Evolutionary conservation across 139 green algal genomes (phyloP).

Genomic region (Picochlorum sp.): DNA sequence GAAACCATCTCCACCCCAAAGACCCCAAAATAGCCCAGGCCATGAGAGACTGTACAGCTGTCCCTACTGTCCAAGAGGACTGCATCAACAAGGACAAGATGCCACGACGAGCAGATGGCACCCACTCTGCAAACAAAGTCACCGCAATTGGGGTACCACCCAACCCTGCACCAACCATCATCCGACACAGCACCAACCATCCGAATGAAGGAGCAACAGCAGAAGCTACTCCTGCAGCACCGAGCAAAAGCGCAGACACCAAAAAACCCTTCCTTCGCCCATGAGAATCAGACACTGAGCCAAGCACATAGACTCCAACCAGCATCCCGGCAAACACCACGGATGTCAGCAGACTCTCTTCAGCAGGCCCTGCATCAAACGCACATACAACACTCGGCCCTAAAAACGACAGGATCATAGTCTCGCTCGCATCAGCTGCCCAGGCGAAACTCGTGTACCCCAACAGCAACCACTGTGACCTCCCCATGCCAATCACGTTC

Average conservation of each 20-base stretch:
- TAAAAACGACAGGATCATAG: constrained; percentile 76
- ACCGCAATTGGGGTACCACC: constrained; percentile 61
- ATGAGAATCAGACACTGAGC: constrained; percentile 41
- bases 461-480: constrained; percentile 53
- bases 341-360: constrained; percentile 50
- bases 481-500: constrained; percentile 45
- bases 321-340: constrained; percentile 69
- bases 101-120: constrained; percentile 43
- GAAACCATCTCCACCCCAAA: constrained; percentile 59
- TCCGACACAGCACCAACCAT: constrained; percentile 35
- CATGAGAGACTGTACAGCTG: constrained; percentile 49
- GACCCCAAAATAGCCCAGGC: constrained; percentile 61
- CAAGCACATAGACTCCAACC: constrained; percentile 57
- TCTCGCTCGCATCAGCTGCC: constrained; percentile 76
- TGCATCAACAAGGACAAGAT: constrained; percentile 53
- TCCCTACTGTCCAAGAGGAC: constrained; percentile 64
- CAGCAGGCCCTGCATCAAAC: constrained; percentile 21
- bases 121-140: constrained; percentile 61
- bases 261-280: constrained; percentile 46
- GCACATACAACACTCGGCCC: constrained; percentile 52
- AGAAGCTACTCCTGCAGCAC: constrained; percentile 37
- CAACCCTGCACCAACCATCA: constrained; percentile 55
- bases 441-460: constrained; percentile 61
- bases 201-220: constrained; percentile 50
- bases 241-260: constrained; percentile 40